A percentile compares a stretch with the other conserved stretches of the same genome.
These are phyloP conservation scores for Porphyrellus sp. DNA, from an alignment of 1,284 basidiomycete species.

Conservation along the genomic window DNA sequence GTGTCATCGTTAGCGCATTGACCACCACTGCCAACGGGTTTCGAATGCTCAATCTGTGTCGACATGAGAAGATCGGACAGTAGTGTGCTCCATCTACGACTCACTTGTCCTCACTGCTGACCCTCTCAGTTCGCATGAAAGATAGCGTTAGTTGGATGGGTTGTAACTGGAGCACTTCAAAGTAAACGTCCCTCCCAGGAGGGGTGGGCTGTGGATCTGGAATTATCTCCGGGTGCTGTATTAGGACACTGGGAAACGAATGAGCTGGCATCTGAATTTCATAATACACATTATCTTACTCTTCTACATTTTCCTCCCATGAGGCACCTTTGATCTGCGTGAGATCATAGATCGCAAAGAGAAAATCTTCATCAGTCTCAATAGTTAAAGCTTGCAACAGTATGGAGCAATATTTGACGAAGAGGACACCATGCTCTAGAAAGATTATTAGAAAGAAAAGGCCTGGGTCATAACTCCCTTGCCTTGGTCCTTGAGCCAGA, in stretches of 20 bases:
- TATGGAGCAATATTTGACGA: constrained; percentile 96
- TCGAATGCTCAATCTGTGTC: constrained; percentile 67
- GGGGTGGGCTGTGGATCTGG: constrained; percentile 70
- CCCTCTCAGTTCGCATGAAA: constrained; percentile 94
- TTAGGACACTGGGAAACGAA: constrained; percentile 59
- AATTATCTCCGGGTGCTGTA: constrained; percentile 73
- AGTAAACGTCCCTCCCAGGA: constrained; percentile 85
- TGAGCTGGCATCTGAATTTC: constrained; percentile 6
- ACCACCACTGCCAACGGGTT: constrained; percentile 94
- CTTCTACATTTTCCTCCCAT: constrained; percentile 76
- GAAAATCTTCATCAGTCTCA: constrained; percentile 95
- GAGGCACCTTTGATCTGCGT: constrained; percentile 87
- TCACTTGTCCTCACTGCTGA: constrained; percentile 91
- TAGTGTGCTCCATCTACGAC: constrained; percentile 27
- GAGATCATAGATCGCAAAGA: constrained; percentile 92
- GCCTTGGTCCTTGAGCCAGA: constrained; percentile 94
- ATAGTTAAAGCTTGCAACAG: constrained; percentile 93
- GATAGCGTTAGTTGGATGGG: constrained; percentile 92
- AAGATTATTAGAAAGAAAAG: not conserved
- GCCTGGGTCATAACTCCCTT: constrained; percentile 16
- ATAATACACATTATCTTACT: constrained; percentile 49
- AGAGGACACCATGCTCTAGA: constrained; percentile 90
- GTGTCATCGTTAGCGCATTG: constrained; percentile 94
- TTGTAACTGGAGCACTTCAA: constrained; percentile 96
- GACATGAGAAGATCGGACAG: constrained; percentile 8